Evolutionary conservation across 2,329 filamentous ascomycete species (phyloP), one percentile per base, ranked within the genome.

Genomic region (Cladobotryum protrusum): DNA sequence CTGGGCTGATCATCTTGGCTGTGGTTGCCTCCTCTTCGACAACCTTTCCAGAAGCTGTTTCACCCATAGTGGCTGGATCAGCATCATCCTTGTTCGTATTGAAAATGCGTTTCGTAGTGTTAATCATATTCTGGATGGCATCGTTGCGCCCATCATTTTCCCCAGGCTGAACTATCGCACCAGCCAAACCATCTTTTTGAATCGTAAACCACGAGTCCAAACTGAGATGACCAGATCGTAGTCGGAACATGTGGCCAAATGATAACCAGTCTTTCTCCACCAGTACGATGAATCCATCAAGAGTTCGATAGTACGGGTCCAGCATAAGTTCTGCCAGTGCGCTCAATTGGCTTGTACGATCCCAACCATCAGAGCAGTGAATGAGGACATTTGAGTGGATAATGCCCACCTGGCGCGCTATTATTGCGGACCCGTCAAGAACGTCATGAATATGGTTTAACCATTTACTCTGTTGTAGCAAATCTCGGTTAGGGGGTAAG

Each of bases 321-420:
- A 99, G 78, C 74, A 96, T 92, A 36, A 99, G 78, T 69, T 99
- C 91, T 49, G 90, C 86, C 50, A 99, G 72, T 4, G 91, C 90
- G 61, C 91, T 95, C 46, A 99, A 78, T 70, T 99, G 93, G 61
- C 90, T 92, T 7, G 93, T 99, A 45, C 93, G 86, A 69, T 99
- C 93, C 93, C 93, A 99, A 4, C 93, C 93, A 68, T 99, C 93
- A 2, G 93, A 97, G 69, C 93, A 99, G 68, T 99, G 93, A 44
- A 99, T 96, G 42, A 99, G 73, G 11, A 95, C 92, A 65, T 99
- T 90, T 1, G 91, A 96, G 63, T 96, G 92, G 57, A 89, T 87
- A 51, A 97, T 84, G 29, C 90, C 93, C 33, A 99, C 85, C 60
- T 93, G 89, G 32, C 87, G 79, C 29, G 91, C 86, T 58, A 97